These are phyloP conservation scores for Cryphonectria parasitica DNA, from an alignment of 2,329 filamentous ascomycete species.

Conservation along the genomic window DNA sequence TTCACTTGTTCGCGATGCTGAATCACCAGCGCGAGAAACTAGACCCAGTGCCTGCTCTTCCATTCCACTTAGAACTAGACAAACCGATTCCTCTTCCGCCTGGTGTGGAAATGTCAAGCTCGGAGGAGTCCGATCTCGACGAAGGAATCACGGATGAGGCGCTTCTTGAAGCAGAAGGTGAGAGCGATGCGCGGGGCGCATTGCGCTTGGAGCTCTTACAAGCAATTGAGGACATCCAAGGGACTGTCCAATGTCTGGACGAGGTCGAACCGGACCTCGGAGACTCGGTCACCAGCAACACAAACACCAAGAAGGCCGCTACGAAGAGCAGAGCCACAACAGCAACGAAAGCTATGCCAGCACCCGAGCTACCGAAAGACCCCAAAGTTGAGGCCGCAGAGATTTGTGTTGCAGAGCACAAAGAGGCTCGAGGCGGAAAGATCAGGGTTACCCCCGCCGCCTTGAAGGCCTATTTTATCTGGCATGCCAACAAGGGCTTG, in stretches of 20 bases:
- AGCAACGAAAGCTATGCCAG: slow-evolving; percentile 23
- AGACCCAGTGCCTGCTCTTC: slow-evolving; percentile 71
- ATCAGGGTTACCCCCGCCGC: slow-evolving; percentile 37
- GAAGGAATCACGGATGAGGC: slow-evolving; percentile 8
- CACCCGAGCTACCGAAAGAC: slow-evolving; percentile 40
- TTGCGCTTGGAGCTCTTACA: background rate
- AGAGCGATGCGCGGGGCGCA: background rate
- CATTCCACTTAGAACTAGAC: slow-evolving; percentile 69
- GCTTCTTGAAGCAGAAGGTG: slow-evolving; percentile 20
- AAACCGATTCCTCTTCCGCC: slow-evolving; percentile 63
- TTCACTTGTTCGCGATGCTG: slow-evolving; percentile 73
- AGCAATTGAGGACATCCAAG: background rate
- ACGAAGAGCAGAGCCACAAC: slow-evolving; percentile 17
- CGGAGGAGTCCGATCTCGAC: slow-evolving; percentile 37
- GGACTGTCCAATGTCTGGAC: background rate
- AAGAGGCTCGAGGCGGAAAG: slow-evolving; percentile 33
- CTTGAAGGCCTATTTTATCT: slow-evolving; percentile 66
- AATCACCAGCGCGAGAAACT: slow-evolving; percentile 70
- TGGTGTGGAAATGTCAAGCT: slow-evolving; percentile 39
- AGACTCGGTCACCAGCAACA: background rate
- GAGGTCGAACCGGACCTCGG: slow-evolving; percentile 1
- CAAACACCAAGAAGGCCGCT: slow-evolving; percentile 15
- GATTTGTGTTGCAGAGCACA: slow-evolving; percentile 43
- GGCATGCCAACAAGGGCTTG: slow-evolving; percentile 59
- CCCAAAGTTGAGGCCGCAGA: slow-evolving; percentile 50